phyloP scores from a whole-genome alignment of 306 rosid species.

The Vigna radiata region DNA sequence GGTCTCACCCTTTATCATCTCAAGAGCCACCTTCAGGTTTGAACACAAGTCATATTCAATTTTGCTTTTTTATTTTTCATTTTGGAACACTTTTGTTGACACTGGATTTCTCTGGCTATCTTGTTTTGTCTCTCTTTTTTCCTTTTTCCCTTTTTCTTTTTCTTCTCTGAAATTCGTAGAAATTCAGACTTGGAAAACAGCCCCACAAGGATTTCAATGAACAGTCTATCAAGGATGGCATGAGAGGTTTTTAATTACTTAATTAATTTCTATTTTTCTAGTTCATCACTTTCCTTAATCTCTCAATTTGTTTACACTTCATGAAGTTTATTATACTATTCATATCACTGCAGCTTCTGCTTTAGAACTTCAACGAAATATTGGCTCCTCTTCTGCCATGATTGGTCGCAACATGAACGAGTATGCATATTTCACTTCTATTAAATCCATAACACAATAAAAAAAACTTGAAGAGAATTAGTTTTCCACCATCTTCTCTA shows the following conservation, averaged over 20 bases:
- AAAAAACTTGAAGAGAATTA: not conserved
- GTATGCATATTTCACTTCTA: constrained; percentile 51
- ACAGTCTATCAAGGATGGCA: constrained; percentile 88
- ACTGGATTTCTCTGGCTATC: constrained; percentile 20
- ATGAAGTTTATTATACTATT: constrained; percentile 28
- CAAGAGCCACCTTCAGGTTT: constrained; percentile 99
- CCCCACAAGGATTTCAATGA: constrained; percentile 99
- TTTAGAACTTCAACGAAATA: constrained; percentile 83
- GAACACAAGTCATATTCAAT: constrained; percentile 14
- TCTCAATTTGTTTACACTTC: constrained; percentile 15
- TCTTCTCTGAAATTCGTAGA: constrained; percentile 48
- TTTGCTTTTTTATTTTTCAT: constrained; percentile 38
- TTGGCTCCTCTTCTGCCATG: constrained; percentile 82
- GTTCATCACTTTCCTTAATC: constrained; percentile 29
- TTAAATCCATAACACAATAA: not conserved
- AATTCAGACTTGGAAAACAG: constrained; percentile 98
- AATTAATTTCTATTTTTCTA: no score
- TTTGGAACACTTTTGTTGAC: constrained; percentile 25
- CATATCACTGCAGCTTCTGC: constrained; percentile 63
- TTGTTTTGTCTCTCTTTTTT: constrained; percentile 29
- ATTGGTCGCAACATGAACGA: constrained; percentile 95
- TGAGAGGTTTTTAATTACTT: constrained; percentile 54
- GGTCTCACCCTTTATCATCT: constrained; percentile 99
- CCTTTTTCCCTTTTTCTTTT: constrained; percentile 43
- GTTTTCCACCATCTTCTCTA: not conserved